Percentiles rank a stretch among this genome's conserved stretches.
Conservation (phyloP, 306 rosid genomes). For the Myrica gale region DNA sequence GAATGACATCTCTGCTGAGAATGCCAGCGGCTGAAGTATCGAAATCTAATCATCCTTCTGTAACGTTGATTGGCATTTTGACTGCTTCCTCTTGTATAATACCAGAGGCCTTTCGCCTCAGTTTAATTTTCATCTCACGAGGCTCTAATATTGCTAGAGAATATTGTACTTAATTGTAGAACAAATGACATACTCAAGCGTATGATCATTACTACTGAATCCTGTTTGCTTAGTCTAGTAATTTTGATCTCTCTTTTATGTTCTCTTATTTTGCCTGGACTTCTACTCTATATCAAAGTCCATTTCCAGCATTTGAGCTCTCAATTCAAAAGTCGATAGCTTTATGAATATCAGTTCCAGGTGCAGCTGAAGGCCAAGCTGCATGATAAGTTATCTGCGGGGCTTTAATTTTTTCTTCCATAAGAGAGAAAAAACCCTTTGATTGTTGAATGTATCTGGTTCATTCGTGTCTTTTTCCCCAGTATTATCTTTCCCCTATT, state of each 20-base stretch:
- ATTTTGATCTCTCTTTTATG: neutral
- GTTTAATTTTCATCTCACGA: slow-evolving; percentile 25
- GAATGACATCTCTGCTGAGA: slow-evolving; percentile 52
- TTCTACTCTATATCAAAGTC: neutral
- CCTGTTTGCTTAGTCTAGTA: no score
- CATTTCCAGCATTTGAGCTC: slow-evolving; percentile 12
- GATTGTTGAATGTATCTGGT: neutral
- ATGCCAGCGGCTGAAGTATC: slow-evolving; percentile 42
- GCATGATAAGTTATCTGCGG: neutral
- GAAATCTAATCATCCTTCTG: slow-evolving; percentile 28
- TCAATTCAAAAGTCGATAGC: neutral
- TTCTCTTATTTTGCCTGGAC: no score
- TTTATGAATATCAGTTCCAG: neutral
- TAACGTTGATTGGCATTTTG: slow-evolving; percentile 32
- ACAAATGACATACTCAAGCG: slow-evolving; percentile 21
- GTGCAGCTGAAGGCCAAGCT: neutral
- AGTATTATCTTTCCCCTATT: neutral
- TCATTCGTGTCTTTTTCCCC: neutral
- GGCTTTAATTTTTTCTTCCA: neutral
- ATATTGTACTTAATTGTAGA: slow-evolving; percentile 30
- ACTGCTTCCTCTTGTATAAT: slow-evolving; percentile 40
- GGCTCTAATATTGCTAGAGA: slow-evolving; percentile 38
- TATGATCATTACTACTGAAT: slow-evolving; percentile 9
- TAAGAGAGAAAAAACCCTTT: neutral
- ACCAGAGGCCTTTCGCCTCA: slow-evolving; percentile 34